Percentiles rank a stretch among this genome's conserved stretches.
Conservation (phyloP, 2,329 filamentous ascomycete genomes). For the Botrytis tulipae region DNA sequence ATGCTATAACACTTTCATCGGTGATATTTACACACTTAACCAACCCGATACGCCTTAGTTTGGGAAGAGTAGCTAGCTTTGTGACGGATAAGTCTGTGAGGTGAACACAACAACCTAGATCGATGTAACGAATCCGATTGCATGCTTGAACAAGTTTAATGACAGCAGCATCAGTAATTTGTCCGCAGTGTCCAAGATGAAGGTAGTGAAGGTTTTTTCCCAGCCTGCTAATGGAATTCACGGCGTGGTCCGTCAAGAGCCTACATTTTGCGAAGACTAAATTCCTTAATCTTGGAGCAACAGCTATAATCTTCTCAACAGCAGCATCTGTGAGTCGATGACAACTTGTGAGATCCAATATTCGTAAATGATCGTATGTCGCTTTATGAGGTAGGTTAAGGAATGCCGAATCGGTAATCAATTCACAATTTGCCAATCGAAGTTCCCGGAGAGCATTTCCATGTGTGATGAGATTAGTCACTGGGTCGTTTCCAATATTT, state of each 20-base stretch:
- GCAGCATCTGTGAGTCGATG: conserved; percentile 79
- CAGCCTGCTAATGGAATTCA: conserved; percentile 81
- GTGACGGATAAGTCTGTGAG: conserved; percentile 85
- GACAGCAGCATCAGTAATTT: conserved; percentile 88
- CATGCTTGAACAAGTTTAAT: conserved; percentile 79
- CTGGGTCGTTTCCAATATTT: conserved; percentile 76
- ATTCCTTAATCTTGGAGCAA: conserved; percentile 85
- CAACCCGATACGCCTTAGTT: conserved; percentile 88
- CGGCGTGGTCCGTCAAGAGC: conserved; percentile 85
- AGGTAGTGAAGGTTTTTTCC: conserved; percentile 97
- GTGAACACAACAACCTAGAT: conserved; percentile 89
- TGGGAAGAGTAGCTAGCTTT: conserved; percentile 81
- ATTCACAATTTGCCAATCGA: conserved; percentile 78
- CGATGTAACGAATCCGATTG: conserved; percentile 95
- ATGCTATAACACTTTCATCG: conserved; percentile 79
- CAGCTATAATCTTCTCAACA: conserved; percentile 81
- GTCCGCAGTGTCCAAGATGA: conserved; percentile 87
- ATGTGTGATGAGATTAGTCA: conserved; percentile 76
- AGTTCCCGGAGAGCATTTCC: conserved; percentile 86
- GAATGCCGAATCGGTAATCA: conserved; percentile 87
- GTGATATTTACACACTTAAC: conserved; percentile 94
- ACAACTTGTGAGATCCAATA: conserved; percentile 91
- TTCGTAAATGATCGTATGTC: conserved; percentile 82
- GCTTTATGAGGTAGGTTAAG: conserved; percentile 67
- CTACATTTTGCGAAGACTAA: conserved; percentile 92